Base-by-base conservation (phyloP, 2,329 filamentous ascomycete genomes). In the Aschersonia sp. region DNA sequence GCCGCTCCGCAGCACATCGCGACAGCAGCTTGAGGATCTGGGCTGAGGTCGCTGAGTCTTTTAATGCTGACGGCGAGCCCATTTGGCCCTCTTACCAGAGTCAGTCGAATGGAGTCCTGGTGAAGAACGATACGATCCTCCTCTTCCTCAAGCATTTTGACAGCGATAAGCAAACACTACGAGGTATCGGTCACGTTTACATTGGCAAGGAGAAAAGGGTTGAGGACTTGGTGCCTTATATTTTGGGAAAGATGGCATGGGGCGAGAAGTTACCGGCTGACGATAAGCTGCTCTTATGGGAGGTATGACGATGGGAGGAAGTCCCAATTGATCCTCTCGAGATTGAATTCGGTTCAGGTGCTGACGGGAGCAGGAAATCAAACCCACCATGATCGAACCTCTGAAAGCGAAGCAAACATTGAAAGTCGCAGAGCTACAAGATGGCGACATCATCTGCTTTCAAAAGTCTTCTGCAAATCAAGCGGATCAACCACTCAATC, bases 401-500 rank as follows among this genome's bases (percentile, higher is more conserved):
- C 83, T 98, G 71, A 97, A 96, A 66, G 77, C 83, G 0, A 97
- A 95, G 68, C 81, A 87, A 59, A 87, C 88, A 0, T 74, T 98
- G 50, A 85, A 88, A 54, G 81, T 86, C 50, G 92, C 92, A 1
- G 94, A 98, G 63, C 84, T 98, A 30, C 90, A 97, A 61, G 90
- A 98, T 57, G 92, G 92, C 45, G 92, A 98, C 60, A 94, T 98
- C 55, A 80, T 98, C 49, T 95, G 89, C 60, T 96, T 97, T 67
- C 92, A 98, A 62, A 78, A 78, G 50, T 69, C 75, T 30, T 66
- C 61, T 1, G 75, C 78, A 44, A 65, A 65, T 39, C 76, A 73
- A 58, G 61, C 61, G 5, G 60, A 68, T 2, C 55, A 58, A 39
- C 54, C 57, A 41, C 54, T 56, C 6, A 35, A 54, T 2, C 44